Evolutionary conservation across 2,329 filamentous ascomycete species (phyloP).

Genomic region (Fusarium scirpi): DNA sequence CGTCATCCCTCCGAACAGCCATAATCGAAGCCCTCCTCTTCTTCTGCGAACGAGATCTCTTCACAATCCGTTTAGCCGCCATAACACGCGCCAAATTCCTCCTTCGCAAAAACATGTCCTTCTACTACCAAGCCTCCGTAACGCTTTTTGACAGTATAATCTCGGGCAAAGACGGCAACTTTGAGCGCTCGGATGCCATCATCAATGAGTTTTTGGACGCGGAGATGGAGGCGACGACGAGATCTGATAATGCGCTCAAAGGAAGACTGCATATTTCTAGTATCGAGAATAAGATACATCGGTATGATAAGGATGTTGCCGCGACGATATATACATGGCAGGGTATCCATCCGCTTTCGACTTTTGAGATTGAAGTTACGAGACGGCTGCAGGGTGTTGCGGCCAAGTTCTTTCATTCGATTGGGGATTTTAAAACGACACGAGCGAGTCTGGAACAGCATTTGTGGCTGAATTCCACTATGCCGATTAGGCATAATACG

Average conservation of each 20-base stretch:
- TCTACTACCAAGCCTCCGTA: slow-evolving; percentile 49
- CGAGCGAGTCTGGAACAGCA: slow-evolving; percentile 50
- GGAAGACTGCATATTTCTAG: slow-evolving; percentile 52
- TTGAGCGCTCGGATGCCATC: slow-evolving; percentile 43
- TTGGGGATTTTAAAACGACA: slow-evolving; percentile 49
- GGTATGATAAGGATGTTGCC: slow-evolving; percentile 48
- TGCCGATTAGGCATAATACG: slow-evolving; percentile 46
- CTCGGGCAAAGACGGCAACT: slow-evolving; percentile 44
- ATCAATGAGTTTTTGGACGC: slow-evolving; percentile 45
- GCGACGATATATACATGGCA: slow-evolving; percentile 50
- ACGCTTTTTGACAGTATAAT: slow-evolving; percentile 51
- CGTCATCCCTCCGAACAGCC: slow-evolving; percentile 25
- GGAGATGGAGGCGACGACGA: slow-evolving; percentile 23
- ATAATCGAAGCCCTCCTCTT: slow-evolving; percentile 49
- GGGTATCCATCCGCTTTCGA: slow-evolving; percentile 47
- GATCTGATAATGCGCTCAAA: slow-evolving; percentile 47
- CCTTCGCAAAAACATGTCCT: slow-evolving; percentile 48
- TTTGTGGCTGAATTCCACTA: slow-evolving; percentile 42
- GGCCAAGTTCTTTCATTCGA: slow-evolving; percentile 50
- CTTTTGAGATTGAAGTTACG: slow-evolving; percentile 51
- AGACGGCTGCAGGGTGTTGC: slow-evolving; percentile 50
- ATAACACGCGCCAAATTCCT: slow-evolving; percentile 44
- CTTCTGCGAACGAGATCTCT: slow-evolving; percentile 50
- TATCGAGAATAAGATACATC: slow-evolving; percentile 52
- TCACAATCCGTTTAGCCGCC: slow-evolving; percentile 42